Conservation (phyloP, 2,329 filamentous ascomycete genomes). For the Fusarium robinianum region DNA sequence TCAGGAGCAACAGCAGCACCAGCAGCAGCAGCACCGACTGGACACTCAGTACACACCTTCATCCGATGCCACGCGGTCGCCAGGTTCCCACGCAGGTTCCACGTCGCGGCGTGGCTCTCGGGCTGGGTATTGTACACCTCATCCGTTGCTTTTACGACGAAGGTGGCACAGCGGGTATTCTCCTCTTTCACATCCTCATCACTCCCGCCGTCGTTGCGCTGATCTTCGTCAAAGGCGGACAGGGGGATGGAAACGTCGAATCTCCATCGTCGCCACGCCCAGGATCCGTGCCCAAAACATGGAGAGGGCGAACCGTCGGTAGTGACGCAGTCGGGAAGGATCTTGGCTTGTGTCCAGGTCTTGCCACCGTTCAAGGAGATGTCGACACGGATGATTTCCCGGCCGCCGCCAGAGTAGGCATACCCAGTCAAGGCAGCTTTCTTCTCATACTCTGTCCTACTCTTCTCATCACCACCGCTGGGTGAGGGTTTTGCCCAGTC, state of each 20-base stretch:
- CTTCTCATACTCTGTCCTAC: conserved; percentile 4
- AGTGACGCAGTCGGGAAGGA: conserved; percentile 55
- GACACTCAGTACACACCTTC: conserved; percentile 43
- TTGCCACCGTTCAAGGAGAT: conserved; percentile 65
- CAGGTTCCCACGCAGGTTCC: conserved; percentile 67
- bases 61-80: conserved; percentile 71
- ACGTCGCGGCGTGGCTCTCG: conserved; percentile 62
- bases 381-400: conserved; percentile 69
- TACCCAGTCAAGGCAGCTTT: conserved; percentile 60
- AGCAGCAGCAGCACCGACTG: conserved; percentile 10
- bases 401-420: conserved; percentile 70
- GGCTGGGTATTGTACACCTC: conserved; percentile 70
- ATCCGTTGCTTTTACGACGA: conserved; percentile 69
- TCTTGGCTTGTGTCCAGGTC: conserved; percentile 66
- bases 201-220: conserved; percentile 7
- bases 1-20: too few relatives aligned
- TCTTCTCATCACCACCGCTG: background rate
- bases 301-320: conserved; percentile 34
- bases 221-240: conserved; percentile 30
- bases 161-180: conserved; percentile 48
- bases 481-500: conserved; percentile 35
- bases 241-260: conserved; percentile 54
- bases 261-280: conserved; percentile 70
- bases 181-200: conserved; percentile 6
- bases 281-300: conserved; percentile 53